phyloP scores from a whole-genome alignment of 768 basidiomycete species.

The Tylopilus sp. region DNA sequence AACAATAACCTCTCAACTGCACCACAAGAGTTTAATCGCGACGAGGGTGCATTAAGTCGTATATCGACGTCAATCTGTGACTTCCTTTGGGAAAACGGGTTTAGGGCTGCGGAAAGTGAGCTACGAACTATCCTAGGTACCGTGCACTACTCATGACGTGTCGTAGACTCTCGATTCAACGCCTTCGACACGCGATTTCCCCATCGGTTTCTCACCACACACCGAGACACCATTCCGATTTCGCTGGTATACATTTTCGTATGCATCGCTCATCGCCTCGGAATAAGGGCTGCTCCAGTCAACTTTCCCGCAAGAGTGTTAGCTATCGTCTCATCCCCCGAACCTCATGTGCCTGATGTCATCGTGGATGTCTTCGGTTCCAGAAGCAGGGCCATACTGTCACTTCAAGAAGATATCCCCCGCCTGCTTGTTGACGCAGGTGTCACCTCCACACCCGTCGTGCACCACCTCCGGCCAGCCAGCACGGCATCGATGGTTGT shows the following conservation, averaged over 20 bases:
- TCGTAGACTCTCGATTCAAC: conserved; percentile 38
- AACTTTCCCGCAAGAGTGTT: conserved; percentile 57
- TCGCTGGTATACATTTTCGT: conserved; percentile 59
- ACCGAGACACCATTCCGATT: conserved; percentile 54
- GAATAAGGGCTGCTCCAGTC: conserved; percentile 49
- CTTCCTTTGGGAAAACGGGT: conserved; percentile 50
- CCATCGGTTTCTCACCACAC: conserved; percentile 49
- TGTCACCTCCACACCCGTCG: conserved; percentile 16
- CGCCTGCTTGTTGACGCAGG: conserved; percentile 27
- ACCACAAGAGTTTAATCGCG: conserved; percentile 29
- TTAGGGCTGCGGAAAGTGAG: conserved; percentile 42
- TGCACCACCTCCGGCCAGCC: conserved; percentile 28
- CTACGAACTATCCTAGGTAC: neutral
- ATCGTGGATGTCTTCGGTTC: conserved; percentile 50
- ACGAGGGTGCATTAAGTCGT: conserved; percentile 23
- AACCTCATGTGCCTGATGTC: conserved; percentile 34
- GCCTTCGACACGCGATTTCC: conserved; percentile 55
- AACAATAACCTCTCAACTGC: conserved; percentile 27
- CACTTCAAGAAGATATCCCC: conserved; percentile 37
- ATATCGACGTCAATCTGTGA: conserved; percentile 45
- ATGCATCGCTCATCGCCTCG: conserved; percentile 48
- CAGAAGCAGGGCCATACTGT: conserved; percentile 30
- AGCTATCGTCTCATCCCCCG: conserved; percentile 43
- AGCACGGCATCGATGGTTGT: conserved; percentile 37
- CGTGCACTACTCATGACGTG: neutral